Evolutionary conservation across 495 filamentous ascomycete genomes (phyloP), one percentile per base, ranked within the genome.

Genomic region (Cairneyella variabilis): DNA sequence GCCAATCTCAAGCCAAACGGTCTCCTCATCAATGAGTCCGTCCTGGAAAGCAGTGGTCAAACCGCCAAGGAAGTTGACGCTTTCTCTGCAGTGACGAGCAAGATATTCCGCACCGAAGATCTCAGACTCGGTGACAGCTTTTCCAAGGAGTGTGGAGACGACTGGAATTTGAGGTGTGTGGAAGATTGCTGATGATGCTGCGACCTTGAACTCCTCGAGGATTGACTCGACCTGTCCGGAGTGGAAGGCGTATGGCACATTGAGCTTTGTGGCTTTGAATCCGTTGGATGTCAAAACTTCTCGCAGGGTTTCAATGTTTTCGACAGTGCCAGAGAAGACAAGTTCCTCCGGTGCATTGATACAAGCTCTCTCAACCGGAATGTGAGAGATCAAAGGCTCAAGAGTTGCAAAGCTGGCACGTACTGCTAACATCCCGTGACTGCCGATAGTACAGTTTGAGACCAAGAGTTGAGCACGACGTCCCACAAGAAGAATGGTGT

Each of bases 401-500:
- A 78, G 65, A 3, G 59, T 62, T 42, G 67, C 50, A 10, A 71
- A 68, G 3, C 69, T 67, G 2, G 71, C 75, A 32, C 72, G 69
- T 3, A 83, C 75, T 25, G 81, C 81, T 38, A 88, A 48, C 85
- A 88, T 88, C 11, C 72, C 73, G 40, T 95, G 90, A 3, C 80
- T 90, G 53, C 85, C 81, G 21, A 77, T 69, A 23, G 76, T 81
- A 72, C 88, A 93, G 59, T 84, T 79, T 26, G 83, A 73, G 14
- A 84, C 78, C 3, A 95, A 75, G n/a, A 95, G 73, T 56, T 83
- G 75, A 30, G 91, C 91, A 36, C 91, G 82, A 27, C 78, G 74
- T 18, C 90, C 90, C 45, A 91, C 85, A 8, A 96, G 76, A 57
- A 85, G 87, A 62, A 96, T 83, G 21, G 85, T 85, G 62, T 95